Base-by-base conservation (phyloP, 1,139 yeast species). In the Hyphopichia burtonii region DNA sequence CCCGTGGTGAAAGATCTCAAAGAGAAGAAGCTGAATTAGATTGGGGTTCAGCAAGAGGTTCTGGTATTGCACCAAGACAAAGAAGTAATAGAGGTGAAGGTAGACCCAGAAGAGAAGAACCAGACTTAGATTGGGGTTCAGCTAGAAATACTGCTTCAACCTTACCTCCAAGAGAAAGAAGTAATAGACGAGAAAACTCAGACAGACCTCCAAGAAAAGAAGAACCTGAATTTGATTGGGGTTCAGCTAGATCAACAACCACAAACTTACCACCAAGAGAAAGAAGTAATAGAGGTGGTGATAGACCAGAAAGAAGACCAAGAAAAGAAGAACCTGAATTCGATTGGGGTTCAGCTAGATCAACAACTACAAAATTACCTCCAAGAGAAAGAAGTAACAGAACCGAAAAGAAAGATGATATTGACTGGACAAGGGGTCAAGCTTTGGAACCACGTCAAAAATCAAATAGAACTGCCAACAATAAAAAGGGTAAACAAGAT, bases 301-400 rank as follows among this genome's bases (percentile, higher is more conserved):
- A 55, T 40, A 55, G 60, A 48, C 42, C 51, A 31, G 71, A 73
- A 46, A 61, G 71, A 64, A 59, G 63, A 48, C 73, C 74, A 49
- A 69, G 72, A 56, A 71, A 63, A 51, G 74, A 68, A 44, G 80
- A 75, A 52, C 75, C 78, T 39, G 76, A 76, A 15, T 66, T 80
- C 39, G 86, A 82, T 56, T 83, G 88, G 88, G 71, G 80, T 48
- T 56, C 71, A 12, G 80, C 82, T 20, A 73, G 86, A 67, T 59
- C 53, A 40, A 52, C 63, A 41, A 55, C 54, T 34, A 59, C 56
- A 10, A 52, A 61, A 12, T 59, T 70, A 52, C 69, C 76, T 25
- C 68, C 74, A 48, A 62, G 68, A 49, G 71, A 66, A 57, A 61
- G 62, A 51, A 59, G 58, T 31, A 52, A 50, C 36, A 51, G 55